Evolutionary conservation across 2,329 filamentous ascomycete genomes (phyloP).

Genomic region (Phoma sp.): DNA sequence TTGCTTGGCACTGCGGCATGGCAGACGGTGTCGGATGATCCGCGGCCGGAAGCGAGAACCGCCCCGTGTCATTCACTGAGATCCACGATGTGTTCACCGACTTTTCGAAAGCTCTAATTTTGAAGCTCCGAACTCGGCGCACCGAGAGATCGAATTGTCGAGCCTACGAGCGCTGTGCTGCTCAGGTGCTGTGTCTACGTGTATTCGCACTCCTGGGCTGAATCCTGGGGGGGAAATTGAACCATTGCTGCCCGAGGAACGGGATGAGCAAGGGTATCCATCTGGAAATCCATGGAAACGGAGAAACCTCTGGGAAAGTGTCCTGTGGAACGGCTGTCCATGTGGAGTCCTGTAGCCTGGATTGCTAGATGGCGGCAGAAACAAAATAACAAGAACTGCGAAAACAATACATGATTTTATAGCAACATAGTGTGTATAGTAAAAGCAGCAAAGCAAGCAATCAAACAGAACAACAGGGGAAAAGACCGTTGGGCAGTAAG

Average conservation of each 20-base stretch:
- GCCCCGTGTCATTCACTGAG: conserved; percentile 27
- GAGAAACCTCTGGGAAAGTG: conserved; percentile 20
- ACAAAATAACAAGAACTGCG: conserved; percentile 26
- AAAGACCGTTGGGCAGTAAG: conserved; percentile 52
- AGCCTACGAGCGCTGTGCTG: conserved; percentile 37
- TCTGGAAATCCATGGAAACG: conserved; percentile 24
- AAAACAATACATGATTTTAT: conserved; percentile 36
- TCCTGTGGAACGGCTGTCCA: conserved; percentile 34
- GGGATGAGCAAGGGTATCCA: conserved; percentile 30
- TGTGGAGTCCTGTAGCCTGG: conserved; percentile 28
- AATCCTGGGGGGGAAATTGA: conserved; percentile 2
- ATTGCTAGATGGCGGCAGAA: conserved; percentile 43
- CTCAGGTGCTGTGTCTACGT: conserved; percentile 16
- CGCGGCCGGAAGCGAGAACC: conserved; percentile 26
- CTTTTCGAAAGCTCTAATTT: conserved; percentile 36
- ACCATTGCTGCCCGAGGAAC: conserved; percentile 10
- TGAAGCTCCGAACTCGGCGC: conserved; percentile 37
- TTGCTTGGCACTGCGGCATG: conserved; percentile 25
- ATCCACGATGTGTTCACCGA: conserved; percentile 30
- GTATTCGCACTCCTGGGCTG: not conserved
- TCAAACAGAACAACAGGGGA: conserved; percentile 35
- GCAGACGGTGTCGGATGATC: conserved; percentile 21
- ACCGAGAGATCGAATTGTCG: conserved; percentile 33
- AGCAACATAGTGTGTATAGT: conserved; percentile 32
- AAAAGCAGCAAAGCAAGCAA: conserved; percentile 28